A percentile compares a stretch with the other conserved stretches of the same genome.
Conservation (phyloP, 2,329 filamentous ascomycete genomes). For the Neopestalotiopsis sp. region DNA sequence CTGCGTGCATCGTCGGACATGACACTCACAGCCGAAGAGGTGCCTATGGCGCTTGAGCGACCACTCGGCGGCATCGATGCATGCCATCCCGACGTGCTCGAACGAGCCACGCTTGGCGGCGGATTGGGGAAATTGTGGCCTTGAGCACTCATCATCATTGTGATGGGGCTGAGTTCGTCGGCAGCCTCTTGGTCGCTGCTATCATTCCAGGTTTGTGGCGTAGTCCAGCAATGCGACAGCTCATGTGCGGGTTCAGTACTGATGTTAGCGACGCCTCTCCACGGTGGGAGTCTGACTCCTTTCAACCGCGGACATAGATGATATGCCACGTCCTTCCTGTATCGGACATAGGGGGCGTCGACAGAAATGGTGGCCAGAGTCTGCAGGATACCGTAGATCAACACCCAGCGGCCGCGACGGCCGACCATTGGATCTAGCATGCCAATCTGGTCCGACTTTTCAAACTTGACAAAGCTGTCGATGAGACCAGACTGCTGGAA, state of each 20-base stretch:
- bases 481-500: slow-evolving; percentile 59
- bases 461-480: slow-evolving; percentile 60
- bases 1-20: slow-evolving; percentile 32
- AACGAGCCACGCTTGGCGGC: slow-evolving; percentile 23
- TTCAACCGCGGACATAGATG: slow-evolving; percentile 60
- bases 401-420: slow-evolving; percentile 63
- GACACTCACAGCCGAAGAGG: slow-evolving; percentile 33
- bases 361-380: slow-evolving; percentile 63
- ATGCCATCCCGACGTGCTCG: slow-evolving; percentile 24
- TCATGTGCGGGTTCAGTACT: slow-evolving; percentile 49
- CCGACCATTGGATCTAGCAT: slow-evolving; percentile 59
- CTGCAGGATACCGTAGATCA: slow-evolving; percentile 66
- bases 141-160: slow-evolving; percentile 32
- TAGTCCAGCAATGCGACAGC: slow-evolving; percentile 58
- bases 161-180: slow-evolving; percentile 24
- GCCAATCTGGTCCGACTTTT: slow-evolving; percentile 56
- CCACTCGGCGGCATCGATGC: slow-evolving; percentile 25
- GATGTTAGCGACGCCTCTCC: slow-evolving; percentile 45
- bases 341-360: slow-evolving; percentile 58
- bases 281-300: slow-evolving; percentile 58
- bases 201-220: slow-evolving; percentile 43
- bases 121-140: slow-evolving; percentile 29
- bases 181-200: slow-evolving; percentile 23
- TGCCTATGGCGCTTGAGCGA: slow-evolving; percentile 33
- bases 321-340: slow-evolving; percentile 58